phyloP scores from a whole-genome alignment of 306 rosid genomes.

The Pueraria montana region DNA sequence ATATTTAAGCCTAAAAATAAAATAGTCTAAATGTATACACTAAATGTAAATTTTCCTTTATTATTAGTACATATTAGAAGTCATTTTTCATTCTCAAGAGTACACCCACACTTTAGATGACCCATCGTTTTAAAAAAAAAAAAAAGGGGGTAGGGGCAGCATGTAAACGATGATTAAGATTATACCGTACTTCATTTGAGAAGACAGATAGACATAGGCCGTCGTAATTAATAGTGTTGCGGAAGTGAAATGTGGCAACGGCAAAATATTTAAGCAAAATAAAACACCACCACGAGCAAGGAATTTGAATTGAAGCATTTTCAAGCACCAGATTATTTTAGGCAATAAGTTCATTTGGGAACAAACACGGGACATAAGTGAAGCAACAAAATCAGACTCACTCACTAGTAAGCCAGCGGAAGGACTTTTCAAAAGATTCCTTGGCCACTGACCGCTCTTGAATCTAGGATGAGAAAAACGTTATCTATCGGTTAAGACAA shows the following conservation, averaged over 20 bases:
- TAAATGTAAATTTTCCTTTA: too few species aligned
- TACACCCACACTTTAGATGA: neutral
- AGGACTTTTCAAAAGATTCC: constrained; percentile 16
- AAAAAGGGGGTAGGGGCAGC: neutral
- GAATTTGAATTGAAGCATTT: constrained; percentile 4
- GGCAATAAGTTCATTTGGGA: neutral
- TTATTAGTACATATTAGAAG: neutral
- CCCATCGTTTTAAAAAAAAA: neutral
- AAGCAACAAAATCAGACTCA: constrained; percentile 28
- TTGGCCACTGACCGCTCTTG: neutral
- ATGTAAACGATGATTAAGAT: neutral
- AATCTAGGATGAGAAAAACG: neutral
- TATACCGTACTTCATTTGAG: neutral
- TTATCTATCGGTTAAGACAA: neutral
- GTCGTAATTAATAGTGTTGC: neutral
- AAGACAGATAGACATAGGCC: neutral
- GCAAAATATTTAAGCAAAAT: neutral
- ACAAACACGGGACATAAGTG: neutral
- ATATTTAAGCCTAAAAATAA: too few species aligned
- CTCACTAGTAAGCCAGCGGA: neutral
- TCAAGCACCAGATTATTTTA: constrained; percentile 5
- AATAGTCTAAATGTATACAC: too few species aligned
- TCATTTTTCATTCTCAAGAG: neutral
- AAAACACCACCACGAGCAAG: constrained; percentile 12
- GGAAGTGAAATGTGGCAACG: neutral